Evolutionary conservation across 2,329 filamentous ascomycete species (phyloP), one percentile per base, ranked within the genome.

Genomic region (Sporothrix euskadiensis): DNA sequence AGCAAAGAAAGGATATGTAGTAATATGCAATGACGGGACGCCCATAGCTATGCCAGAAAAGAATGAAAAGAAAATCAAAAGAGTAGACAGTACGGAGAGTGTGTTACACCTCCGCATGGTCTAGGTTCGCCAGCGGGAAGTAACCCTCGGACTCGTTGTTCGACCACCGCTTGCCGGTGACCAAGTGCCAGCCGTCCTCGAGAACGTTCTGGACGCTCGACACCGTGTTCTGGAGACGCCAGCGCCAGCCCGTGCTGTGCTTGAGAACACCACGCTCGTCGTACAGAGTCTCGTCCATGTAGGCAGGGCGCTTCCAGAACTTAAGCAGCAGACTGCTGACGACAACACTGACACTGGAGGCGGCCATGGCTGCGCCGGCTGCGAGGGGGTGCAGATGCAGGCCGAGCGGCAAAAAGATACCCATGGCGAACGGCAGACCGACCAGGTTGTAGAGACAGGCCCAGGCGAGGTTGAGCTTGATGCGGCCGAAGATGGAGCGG

Each of bases 381-480:
- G 94, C 94, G 91, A 98, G 95, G 32, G 96, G 94, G 77, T 97
- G 96, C 76, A 98, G 85, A 78, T 94, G 91, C 75, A 92, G 88
- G 44, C 95, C 96, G 77, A 97, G 89, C 0, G 96, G 95, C 4
- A 99, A 85, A 84, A 98, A 97, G 78, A 98, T 84, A 32, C 96
- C 96, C 96, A 98, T 98, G 56, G 96, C 96, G 78, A 99, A 97
- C 2, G 96, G 96, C 16, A 99, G 86, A 1, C 96, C 96, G 75
- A 98, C 84, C 68, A 94, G 76, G 81, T 99, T 99, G 87, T 99
- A 99, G 76, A 94, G 84, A 81, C 94, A 98, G 0, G 94, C 94
- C 93, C 96, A 98, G 2, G 90, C 85, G 2, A 99, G 87, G 81
- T 99, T 99, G 77, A 97, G 83, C 85, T 97, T 97, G 85, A 99